A percentile compares a stretch with the other conserved stretches of the same genome.
phyloP scores from a whole-genome alignment of 805 yeast genomes.

The Cyberlindnera misumaiensis region DNA sequence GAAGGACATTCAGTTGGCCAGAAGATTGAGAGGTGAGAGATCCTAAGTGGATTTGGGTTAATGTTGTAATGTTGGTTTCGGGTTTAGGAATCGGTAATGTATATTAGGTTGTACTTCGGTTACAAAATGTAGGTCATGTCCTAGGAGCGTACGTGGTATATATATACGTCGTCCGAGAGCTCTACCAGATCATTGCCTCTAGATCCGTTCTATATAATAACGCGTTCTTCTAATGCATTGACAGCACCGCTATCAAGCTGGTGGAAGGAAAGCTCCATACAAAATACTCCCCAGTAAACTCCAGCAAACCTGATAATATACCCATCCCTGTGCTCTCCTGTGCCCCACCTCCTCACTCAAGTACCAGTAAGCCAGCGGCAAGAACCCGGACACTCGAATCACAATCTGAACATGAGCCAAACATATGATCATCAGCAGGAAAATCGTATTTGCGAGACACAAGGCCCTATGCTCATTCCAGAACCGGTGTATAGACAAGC shows the following conservation, averaged over 20 bases:
- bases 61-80: conserved; percentile 9
- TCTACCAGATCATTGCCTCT: too few relatives aligned
- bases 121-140: conserved; percentile 4
- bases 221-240: background rate
- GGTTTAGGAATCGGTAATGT: conserved; percentile 15
- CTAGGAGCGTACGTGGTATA: too few relatives aligned
- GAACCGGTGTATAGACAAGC: conserved; percentile 30
- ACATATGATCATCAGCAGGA: conserved; percentile 44
- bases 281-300: conserved; percentile 59
- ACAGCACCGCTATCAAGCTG: conserved; percentile 70
- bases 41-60: conserved; percentile 37
- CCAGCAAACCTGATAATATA: conserved; percentile 56
- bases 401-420: conserved; percentile 84
- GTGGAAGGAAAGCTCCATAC: conserved; percentile 83
- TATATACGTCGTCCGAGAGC: too few relatives aligned
- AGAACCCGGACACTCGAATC: conserved; percentile 68
- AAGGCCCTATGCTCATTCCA: conserved; percentile 32
- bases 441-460: conserved; percentile 33
- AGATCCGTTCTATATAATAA: background rate
- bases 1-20: conserved; percentile 96
- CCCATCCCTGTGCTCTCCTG: conserved; percentile 29
- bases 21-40: conserved; percentile 97
- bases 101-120: conserved; percentile 16
- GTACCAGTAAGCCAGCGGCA: conserved; percentile 75
- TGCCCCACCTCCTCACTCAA: conserved; percentile 34